Evolutionary conservation across 306 rosid species (phyloP).

Genomic region (Malus asiatica): DNA sequence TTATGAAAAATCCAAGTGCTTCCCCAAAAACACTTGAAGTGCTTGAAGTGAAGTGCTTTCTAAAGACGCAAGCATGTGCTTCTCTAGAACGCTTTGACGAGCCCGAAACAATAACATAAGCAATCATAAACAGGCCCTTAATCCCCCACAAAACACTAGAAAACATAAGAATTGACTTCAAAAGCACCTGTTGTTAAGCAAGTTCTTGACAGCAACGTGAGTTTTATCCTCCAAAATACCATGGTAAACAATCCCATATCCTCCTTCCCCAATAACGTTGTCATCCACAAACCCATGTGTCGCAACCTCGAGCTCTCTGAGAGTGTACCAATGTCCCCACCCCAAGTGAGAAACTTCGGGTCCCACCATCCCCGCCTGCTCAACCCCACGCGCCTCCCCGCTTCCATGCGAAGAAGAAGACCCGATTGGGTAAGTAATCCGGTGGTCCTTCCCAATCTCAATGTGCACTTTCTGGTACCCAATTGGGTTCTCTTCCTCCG

Average conservation of each 20-base stretch:
- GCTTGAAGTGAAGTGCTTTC: neutral
- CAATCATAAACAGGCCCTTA: no score
- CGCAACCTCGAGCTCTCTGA: constrained; percentile 79
- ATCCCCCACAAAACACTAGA: neutral
- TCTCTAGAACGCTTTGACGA: no score
- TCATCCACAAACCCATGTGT: constrained; percentile 59
- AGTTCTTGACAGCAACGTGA: constrained; percentile 69
- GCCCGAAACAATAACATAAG: no score
- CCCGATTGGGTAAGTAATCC: constrained; percentile 60
- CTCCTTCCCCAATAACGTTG: constrained; percentile 84
- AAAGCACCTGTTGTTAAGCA: constrained; percentile 68
- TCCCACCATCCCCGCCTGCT: constrained; percentile 46
- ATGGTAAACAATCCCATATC: constrained; percentile 81
- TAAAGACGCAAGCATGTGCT: neutral
- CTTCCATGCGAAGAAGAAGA: constrained; percentile 45
- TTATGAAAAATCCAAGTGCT: neutral
- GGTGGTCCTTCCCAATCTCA: constrained; percentile 75
- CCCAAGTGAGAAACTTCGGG: constrained; percentile 96
- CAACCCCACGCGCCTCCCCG: constrained; percentile 43
- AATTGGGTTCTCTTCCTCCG: constrained; percentile 45
- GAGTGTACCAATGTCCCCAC: constrained; percentile 92
- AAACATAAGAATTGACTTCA: neutral
- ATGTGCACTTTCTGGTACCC: constrained; percentile 45
- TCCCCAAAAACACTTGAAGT: neutral
- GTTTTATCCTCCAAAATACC: constrained; percentile 60